Evolutionary conservation across 106 monocot species (phyloP).

Genomic region (Apostasia ramifera): DNA sequence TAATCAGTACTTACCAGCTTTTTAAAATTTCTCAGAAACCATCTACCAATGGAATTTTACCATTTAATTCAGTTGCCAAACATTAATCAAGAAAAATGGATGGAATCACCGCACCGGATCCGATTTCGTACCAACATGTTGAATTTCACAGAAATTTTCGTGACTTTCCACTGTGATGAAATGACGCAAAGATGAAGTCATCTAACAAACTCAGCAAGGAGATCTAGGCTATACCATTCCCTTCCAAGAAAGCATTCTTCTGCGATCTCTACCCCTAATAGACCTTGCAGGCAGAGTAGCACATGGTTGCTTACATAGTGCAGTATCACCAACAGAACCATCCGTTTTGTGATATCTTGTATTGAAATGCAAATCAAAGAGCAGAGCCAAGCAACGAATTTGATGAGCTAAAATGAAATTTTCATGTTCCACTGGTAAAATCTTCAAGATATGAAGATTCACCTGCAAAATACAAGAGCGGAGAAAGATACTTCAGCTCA

Average conservation of each 20-base stretch:
- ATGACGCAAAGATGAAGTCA: no score
- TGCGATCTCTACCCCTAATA: conserved; percentile 81
- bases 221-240: conserved; percentile 7
- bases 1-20: no score
- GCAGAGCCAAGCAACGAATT: conserved; percentile 65
- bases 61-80: no score
- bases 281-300: conserved; percentile 46
- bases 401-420: conserved; percentile 65
- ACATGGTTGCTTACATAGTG: conserved; percentile 42
- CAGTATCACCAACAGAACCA: conserved; percentile 57
- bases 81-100: no score
- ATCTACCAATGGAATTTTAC: no score
- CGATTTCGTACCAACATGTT: no score
- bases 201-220: no score
- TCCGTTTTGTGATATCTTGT: conserved; percentile 21
- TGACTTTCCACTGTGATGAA: no score
- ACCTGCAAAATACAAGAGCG: conserved; percentile 2
- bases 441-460: conserved; percentile 68
- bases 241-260: conserved; percentile 76
- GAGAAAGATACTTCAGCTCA: no score
- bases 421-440: conserved; percentile 42
- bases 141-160: no score
- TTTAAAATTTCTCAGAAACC: no score
- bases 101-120: no score
- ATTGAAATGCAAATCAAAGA: conserved; percentile 77